Base-by-base conservation (phyloP, 495 filamentous ascomycete genomes). In the Staphylotrichum longicolle region DNA sequence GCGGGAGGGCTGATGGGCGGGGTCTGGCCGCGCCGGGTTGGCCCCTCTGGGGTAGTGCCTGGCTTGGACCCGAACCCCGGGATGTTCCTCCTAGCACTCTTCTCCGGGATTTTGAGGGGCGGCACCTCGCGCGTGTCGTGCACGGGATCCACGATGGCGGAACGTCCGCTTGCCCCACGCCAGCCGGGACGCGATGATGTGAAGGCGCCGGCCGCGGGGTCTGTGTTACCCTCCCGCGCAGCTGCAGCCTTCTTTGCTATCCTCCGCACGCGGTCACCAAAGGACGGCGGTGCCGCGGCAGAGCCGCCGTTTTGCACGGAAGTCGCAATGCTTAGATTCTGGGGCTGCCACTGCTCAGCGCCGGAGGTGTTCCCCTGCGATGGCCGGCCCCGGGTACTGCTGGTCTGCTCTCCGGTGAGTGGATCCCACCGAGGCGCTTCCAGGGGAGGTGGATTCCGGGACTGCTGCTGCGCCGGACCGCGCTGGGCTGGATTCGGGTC, bases 91-190 rank as follows among this genome's bases (percentile, higher is more conserved):
- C 73, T 78, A 44, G 61, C 71, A 62, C 69, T 79, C 69, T 76
- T 80, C 32, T 70, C 77, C 7, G 81, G 80, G 46, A 81, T 71
- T 46, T 65, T 76, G 32, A 83, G 54, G 7, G 77, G 75, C 14
- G 74, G 59, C 4, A 78, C 75, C 41, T 73, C 65, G 34, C 68
- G 70, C 35, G 69, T 73, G 61, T 82, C 82, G 52, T 58, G 72
- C 5, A 82, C 76, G 7, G 79, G 77, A 8, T 78, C 72, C 41
- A 83, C 78, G 15, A 83, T 62, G 4, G 77, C 68, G 42, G 72
- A 74, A 58, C 81, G 75, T 4, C 82, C 82, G 61, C 78, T 83
- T 42, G 82, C 77, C 7, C 82, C 82, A 57, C 75, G 73, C 82
- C 82, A 83, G 62, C 74, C 76, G 6, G 82, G 82, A n/a, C 75